A percentile compares a stretch with the other conserved stretches of the same genome.
These are phyloP conservation scores for Cytauxzoon felis DNA, from an alignment of 169 alveolate species.

Conservation along the genomic window DNA sequence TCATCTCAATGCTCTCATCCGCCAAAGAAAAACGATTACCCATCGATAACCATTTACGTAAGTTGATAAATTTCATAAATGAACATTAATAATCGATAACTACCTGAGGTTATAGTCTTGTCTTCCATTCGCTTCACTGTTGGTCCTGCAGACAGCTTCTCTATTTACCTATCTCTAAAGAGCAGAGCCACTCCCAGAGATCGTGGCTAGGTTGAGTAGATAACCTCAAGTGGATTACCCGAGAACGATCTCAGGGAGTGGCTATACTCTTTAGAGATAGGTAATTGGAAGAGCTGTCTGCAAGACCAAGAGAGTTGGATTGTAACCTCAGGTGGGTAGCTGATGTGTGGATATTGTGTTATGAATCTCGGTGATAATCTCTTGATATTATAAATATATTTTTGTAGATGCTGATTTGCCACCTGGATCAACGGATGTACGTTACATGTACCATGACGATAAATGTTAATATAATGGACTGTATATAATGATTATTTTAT, in stretches of 20 bases:
- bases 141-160: too few species aligned
- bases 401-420: conserved; percentile 60
- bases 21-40: conserved; percentile 80
- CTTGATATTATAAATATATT: neutral
- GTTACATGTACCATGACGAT: conserved; percentile 61
- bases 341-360: too few species aligned
- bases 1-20: conserved; percentile 77
- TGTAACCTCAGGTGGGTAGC: too few species aligned
- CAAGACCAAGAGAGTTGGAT: too few species aligned
- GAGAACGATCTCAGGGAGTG: too few species aligned
- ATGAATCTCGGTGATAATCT: neutral
- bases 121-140: too few species aligned
- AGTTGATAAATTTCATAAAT: conserved; percentile 7
- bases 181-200: too few species aligned
- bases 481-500: conserved; percentile 2
- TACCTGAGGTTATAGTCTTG: neutral
- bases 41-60: conserved; percentile 70
- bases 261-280: too few species aligned
- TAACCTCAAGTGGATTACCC: too few species aligned
- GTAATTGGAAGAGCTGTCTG: too few species aligned
- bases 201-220: too few species aligned
- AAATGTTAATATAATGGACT: conserved; percentile 19
- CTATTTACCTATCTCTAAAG: too few species aligned
- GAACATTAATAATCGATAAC: neutral
- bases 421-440: conserved; percentile 61